Evolutionary conservation across 2,329 filamentous ascomycete genomes (phyloP).

Genomic region (Sporothrix brunneoviolacea): DNA sequence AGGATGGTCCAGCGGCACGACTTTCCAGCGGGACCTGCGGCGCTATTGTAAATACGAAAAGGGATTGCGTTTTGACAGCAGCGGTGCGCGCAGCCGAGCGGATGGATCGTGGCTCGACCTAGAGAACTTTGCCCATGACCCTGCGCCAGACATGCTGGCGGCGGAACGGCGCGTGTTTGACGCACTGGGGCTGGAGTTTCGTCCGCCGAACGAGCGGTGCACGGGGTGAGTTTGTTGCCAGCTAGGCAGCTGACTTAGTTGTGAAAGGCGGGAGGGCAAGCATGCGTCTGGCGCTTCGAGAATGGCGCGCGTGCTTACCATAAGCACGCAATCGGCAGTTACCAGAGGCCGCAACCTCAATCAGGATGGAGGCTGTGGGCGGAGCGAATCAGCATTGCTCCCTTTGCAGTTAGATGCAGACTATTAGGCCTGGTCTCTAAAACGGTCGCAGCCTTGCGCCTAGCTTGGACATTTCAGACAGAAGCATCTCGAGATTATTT

Average conservation of each 20-base stretch:
- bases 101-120: conserved; percentile 67
- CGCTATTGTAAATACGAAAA: conserved; percentile 68
- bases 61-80: conserved; percentile 84
- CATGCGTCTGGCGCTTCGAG: neutral
- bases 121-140: conserved; percentile 44
- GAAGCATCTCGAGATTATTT: neutral
- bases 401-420: too few species aligned
- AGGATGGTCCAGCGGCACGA: conserved; percentile 84
- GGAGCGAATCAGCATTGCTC: conserved; percentile 6
- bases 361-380: conserved; percentile 35
- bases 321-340: conserved; percentile 2
- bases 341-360: neutral
- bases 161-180: conserved; percentile 78
- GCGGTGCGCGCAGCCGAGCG: conserved; percentile 64
- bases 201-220: conserved; percentile 60
- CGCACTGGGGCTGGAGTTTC: conserved; percentile 63
- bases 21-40: conserved; percentile 80
- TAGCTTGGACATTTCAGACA: neutral
- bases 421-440: neutral
- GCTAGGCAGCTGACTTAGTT: neutral
- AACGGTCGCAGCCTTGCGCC: neutral
- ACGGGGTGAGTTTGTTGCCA: conserved; percentile 41
- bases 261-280: neutral
- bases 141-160: conserved; percentile 58
- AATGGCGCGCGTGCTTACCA: neutral